phyloP scores from a whole-genome alignment of 192 early-diverging fungal genomes.

The Umbelopsis isabellina region DNA sequence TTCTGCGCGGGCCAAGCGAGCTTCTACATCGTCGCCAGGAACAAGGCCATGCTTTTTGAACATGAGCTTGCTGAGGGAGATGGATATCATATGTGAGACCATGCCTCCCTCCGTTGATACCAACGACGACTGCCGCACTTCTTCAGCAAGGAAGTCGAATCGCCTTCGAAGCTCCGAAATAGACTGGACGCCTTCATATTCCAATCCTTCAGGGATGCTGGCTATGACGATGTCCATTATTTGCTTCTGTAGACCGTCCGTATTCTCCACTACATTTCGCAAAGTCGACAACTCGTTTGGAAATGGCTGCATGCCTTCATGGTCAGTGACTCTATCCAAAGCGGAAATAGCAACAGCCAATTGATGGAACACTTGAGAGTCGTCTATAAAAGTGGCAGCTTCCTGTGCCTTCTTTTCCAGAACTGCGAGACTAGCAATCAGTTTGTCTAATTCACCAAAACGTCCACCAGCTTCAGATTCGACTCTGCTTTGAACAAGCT shows the following conservation, averaged over 20 bases:
- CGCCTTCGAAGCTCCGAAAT: slow-evolving; percentile 66
- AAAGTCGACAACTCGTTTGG: slow-evolving; percentile 68
- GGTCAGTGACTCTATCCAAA: slow-evolving; percentile 59
- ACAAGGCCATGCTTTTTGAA: slow-evolving; percentile 87
- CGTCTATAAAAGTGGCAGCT: slow-evolving; percentile 69
- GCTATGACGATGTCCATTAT: slow-evolving; percentile 64
- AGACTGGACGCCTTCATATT: slow-evolving; percentile 68
- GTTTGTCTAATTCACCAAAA: slow-evolving; percentile 81
- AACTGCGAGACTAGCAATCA: slow-evolving; percentile 70
- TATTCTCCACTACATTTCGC: slow-evolving; percentile 50
- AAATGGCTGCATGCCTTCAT: slow-evolving; percentile 62
- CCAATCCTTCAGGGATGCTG: slow-evolving; percentile 58
- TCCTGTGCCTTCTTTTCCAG: slow-evolving; percentile 70
- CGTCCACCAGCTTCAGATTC: slow-evolving; percentile 91
- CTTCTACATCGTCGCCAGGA: slow-evolving; percentile 83
- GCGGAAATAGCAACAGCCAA: slow-evolving; percentile 71
- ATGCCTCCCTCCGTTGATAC: slow-evolving; percentile 87
- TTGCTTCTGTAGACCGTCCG: slow-evolving; percentile 45
- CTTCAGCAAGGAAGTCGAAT: slow-evolving; percentile 70
- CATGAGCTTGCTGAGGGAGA: slow-evolving; percentile 71
- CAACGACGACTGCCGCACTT: slow-evolving; percentile 79
- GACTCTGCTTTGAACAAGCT: slow-evolving; percentile 76
- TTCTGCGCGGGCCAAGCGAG: slow-evolving; percentile 78
- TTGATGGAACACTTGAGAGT: slow-evolving; percentile 61
- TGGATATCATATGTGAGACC: slow-evolving; percentile 77